Evolutionary conservation across 345 rosid genomes (phyloP).

Genomic region (Linum trigynum): DNA sequence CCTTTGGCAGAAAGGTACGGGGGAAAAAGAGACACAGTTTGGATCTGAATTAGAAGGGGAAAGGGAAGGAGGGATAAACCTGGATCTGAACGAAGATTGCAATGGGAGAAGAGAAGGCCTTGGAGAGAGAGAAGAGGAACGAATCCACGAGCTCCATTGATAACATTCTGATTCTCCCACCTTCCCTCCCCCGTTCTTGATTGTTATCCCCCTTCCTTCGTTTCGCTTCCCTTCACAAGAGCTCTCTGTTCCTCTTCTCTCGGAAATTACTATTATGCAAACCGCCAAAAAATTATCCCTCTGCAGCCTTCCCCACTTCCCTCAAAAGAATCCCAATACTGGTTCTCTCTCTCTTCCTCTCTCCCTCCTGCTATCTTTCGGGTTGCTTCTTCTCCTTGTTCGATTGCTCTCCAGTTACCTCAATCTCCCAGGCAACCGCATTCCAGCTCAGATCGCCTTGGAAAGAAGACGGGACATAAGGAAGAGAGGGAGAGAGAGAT

Average conservation of each 20-base stretch:
- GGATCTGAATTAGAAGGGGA: constrained; percentile 19
- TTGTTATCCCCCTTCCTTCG: not conserved
- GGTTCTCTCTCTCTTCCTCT: constrained; percentile 3
- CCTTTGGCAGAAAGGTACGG: not conserved
- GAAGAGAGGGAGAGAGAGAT: constrained; percentile 3
- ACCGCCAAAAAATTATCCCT: too few species aligned
- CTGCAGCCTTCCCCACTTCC: too few species aligned
- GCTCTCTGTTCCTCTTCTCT: not conserved
- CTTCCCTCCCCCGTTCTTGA: not conserved
- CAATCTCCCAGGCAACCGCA: not conserved
- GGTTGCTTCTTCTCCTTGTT: not conserved
- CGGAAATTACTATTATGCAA: not conserved
- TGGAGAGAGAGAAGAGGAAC: constrained; percentile 75
- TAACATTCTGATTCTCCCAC: constrained; percentile 27
- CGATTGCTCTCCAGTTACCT: not conserved
- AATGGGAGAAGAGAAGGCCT: constrained; percentile 55
- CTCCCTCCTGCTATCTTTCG: constrained; percentile 9
- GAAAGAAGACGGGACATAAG: constrained; percentile 12
- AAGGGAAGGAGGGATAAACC: constrained; percentile 28
- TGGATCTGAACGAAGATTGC: constrained; percentile 93
- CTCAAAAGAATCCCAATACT: not conserved
- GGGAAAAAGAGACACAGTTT: not conserved
- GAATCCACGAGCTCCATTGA: constrained; percentile 59
- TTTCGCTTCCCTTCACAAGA: not conserved
- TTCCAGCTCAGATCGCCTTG: constrained; percentile 3